These are phyloP conservation scores for Sorghum bicolor DNA, from an alignment of 176 grass and related monocot genomes.

Conservation along the genomic window Sorghum_bicolor_NCBIv3 NC_012872.2:10427501-10428000, in stretches of 20 bases:
- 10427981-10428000: neutral
- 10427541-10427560: neutral
- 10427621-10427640: neutral
- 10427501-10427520: neutral
- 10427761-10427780: neutral
- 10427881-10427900: slow-evolving; percentile 47
- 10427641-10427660: neutral
- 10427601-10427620: neutral
- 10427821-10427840: neutral
- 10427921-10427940: slow-evolving; percentile 23
- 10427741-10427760: neutral
- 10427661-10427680: neutral
- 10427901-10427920: slow-evolving; percentile 47
- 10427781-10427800: neutral
- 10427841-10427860: neutral
- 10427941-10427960: slow-evolving; percentile 14
- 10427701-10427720: neutral
- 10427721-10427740: neutral
- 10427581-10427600: no score
- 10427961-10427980: neutral
- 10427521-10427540: slow-evolving; percentile 43
- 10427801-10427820: neutral
- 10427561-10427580: neutral
- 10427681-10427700: neutral
- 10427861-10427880: neutral